Conservation (phyloP, 768 basidiomycete species). For the Pulveroboletus sp. region DNA sequence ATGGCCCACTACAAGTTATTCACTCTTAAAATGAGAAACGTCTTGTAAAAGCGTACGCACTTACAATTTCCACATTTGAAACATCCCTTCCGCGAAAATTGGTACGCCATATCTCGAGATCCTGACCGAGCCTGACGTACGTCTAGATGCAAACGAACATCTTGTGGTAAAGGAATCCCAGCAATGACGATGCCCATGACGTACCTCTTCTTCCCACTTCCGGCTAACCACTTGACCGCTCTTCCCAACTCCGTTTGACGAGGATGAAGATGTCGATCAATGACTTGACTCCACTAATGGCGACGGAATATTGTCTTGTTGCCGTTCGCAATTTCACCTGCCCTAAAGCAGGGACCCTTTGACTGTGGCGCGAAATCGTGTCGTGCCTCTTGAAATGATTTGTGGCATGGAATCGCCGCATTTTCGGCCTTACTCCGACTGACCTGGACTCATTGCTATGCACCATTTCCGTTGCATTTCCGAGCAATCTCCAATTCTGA, state of each 20-base stretch:
- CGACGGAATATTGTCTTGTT: conserved; percentile 3
- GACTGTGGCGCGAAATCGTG: conserved; percentile 22
- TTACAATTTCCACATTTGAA: conserved; percentile 92
- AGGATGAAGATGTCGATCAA: conserved; percentile 47
- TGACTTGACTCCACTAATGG: conserved; percentile 19
- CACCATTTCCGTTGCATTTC: conserved; percentile 26
- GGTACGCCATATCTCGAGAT: conserved; percentile 63
- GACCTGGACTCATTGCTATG: conserved; percentile 5
- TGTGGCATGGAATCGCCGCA: conserved; percentile 6
- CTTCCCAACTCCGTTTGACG: conserved; percentile 63
- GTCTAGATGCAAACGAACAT: conserved; percentile 30
- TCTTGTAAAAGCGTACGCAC: conserved; percentile 30
- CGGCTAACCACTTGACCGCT: conserved; percentile 60
- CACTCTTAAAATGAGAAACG: conserved; percentile 12
- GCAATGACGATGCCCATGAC: conserved; percentile 13
- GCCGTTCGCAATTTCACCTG: conserved; percentile 25
- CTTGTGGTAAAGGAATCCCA: conserved; percentile 2
- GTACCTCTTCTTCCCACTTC: conserved; percentile 73
- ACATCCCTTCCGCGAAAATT: conserved; percentile 83
- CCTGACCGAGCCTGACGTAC: conserved; percentile 44
- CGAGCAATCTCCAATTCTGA: conserved; percentile 17
- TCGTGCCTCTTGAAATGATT: conserved; percentile 9
- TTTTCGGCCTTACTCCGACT: conserved; percentile 10
- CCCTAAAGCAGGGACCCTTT: conserved; percentile 30
- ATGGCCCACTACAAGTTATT: conserved; percentile 65